Base-by-base conservation (phyloP, 106 monocot genomes). In the Dioscorea zingiberensis region DNA sequence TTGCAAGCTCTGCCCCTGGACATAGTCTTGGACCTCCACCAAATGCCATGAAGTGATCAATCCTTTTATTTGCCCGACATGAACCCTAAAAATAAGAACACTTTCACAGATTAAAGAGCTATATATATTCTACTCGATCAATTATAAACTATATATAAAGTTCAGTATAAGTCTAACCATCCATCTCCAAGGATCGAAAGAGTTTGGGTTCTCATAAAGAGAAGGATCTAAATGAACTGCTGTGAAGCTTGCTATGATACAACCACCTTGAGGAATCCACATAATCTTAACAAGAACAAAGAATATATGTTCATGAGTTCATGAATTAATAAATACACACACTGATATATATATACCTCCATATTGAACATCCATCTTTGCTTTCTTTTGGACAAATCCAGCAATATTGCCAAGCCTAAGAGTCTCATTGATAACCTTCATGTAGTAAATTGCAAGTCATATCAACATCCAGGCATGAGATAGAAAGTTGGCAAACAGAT, bases 131-230 rank as follows among this genome's bases (percentile, higher is more conserved):
- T 30, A 3, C 30, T 30, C 30, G 7, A 30, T 38, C 38, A 38
- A n/a, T n/a, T n/a, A n/a, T n/a, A n/a, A 38, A 38, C 38, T 38
- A 10, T 38, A n/a, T n/a, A 8, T 6, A 38, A 38, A 38, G 6
- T 38, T 38, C 38, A 38, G 38, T 38, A 38, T 38, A 38, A 8
- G 38, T 38, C 1, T 38, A 38, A 38, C 38, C 38, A 51, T 12
- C 60, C 60, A 60, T 30, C 60, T 60, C 60, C 60, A 60, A 1
- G 60, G 60, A 29, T 60, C 17, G 3, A 60, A 60, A 27, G 7
- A 3, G 2, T 29, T 17, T 16, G 28, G 60, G 21, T 60, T 21
- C 2, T 60, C 28, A 15, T 13, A 60, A 2, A 60, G 60, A 7
- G 27, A 28, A 28, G 60, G 60, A 60, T 60, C 60, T 13, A 60